These are phyloP conservation scores for Rhytidhysteron rufulum DNA, from an alignment of 2,329 filamentous ascomycete species.

Conservation along the genomic window DNA sequence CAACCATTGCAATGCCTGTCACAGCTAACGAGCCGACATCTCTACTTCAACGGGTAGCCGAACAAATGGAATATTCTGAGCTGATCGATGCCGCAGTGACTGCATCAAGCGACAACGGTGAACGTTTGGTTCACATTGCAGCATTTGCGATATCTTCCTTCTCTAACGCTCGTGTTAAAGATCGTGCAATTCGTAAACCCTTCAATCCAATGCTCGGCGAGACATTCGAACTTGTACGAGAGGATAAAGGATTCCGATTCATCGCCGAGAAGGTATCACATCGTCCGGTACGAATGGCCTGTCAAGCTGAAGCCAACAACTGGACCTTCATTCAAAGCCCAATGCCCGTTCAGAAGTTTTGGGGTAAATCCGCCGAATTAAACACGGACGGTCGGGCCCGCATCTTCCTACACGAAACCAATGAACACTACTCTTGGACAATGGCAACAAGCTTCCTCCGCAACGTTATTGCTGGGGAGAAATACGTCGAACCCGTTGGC, in stretches of 20 bases:
- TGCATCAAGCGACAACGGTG: slow-evolving; percentile 53
- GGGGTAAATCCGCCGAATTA: slow-evolving; percentile 94
- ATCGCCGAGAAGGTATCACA: slow-evolving; percentile 95
- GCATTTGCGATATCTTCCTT: slow-evolving; percentile 90
- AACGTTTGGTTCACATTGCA: slow-evolving; percentile 78
- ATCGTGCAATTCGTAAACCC: slow-evolving; percentile 89
- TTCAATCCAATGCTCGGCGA: slow-evolving; percentile 97
- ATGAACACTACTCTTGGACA: slow-evolving; percentile 85
- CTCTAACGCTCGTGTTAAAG: slow-evolving; percentile 76
- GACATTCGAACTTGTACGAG: slow-evolving; percentile 86
- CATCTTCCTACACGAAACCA: slow-evolving; percentile 68
- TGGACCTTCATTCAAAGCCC: slow-evolving; percentile 90
- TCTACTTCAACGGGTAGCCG: slow-evolving; percentile 79
- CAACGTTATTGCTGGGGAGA: slow-evolving; percentile 96
- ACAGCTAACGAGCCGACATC: slow-evolving; percentile 93
- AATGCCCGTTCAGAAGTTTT: slow-evolving; percentile 91
- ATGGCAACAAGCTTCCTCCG: slow-evolving; percentile 85
- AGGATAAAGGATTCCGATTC: slow-evolving; percentile 82
- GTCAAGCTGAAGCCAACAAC: slow-evolving; percentile 79
- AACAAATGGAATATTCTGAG: slow-evolving; percentile 86
- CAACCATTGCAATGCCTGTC: slow-evolving; percentile 95
- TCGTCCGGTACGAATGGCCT: slow-evolving; percentile 85
- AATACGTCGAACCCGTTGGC: slow-evolving; percentile 93
- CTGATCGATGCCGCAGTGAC: slow-evolving; percentile 68
- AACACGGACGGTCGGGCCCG: slow-evolving; percentile 86